Evolutionary conservation across 202 grass and related monocot genomes (phyloP), one percentile per base, ranked within the genome.

Genomic region (Brachypodium distachyon): DNA sequence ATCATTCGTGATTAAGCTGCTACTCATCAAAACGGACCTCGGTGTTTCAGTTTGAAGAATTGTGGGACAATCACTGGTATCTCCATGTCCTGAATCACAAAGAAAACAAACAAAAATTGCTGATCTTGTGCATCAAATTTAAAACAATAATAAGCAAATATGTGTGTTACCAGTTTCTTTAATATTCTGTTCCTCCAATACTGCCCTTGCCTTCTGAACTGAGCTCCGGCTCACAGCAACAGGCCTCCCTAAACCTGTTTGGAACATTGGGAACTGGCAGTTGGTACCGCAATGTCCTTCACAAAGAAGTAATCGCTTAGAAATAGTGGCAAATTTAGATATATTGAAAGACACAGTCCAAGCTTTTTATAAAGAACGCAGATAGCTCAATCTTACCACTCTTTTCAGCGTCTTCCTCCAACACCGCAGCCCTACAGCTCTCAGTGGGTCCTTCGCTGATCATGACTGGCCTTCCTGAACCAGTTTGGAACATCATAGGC

Each of bases 191-290:
- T 61, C 53, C 52, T 81, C 74, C 59, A 92, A 82, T 80, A 90
- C 70, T 60, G 80, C 3, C 49, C 57, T 67, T 90, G 89, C 91
- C 56, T 89, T 95, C 80, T 87, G 21, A 64, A 93, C 75, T 70
- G 92, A 95, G 68, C 76, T 77, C 39, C 39, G 59, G 38, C 78
- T 67, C 54, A 87, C 61, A 18, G 22, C 51, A 81, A 95, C 79
- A 65, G 77, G 70, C 79, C 34, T 88, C 47, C 87, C 89, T 52
- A 84, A 78, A 47, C 89, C 87, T 69, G 87, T 98, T 82, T 81
- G 69, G 76, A 98, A 91, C 67, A 91, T 38, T 63, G 77, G 68
- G 82, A 77, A 31, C 53, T 89, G 79, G 39, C 25, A 47, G 28
- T 50, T 48, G 67, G 56, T 23, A 52, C 80, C 52, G 49, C 62